Evolutionary conservation across 140 eudicot genomes (phyloP), one percentile per base, ranked within the genome.

Genomic region (Cichorium intybus): DNA sequence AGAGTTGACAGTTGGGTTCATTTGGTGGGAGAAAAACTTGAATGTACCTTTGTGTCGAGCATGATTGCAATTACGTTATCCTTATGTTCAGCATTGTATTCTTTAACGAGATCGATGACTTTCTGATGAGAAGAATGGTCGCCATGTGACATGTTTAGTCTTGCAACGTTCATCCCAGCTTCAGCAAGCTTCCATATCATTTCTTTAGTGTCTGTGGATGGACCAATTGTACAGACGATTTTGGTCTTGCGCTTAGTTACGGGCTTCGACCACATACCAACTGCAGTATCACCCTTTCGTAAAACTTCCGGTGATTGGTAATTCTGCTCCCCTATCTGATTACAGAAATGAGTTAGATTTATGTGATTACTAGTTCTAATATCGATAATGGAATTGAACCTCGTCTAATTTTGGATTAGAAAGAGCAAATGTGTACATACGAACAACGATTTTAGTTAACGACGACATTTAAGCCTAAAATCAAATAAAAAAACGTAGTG

Each of bases 131-230:
- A 92, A 61, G 95, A 85, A 83, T 92, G 99, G 64, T 92, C 99
- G 64, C 99, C 99, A 66, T 93, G 99, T 17, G 99, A 93, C 99
- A 93, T 93, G 71, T 93, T 93, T 51, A 93, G 66, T 37, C 99
- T 88, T 52, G 99, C 99, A 59, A 93, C 97, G 76, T 93, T 93
- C 99, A 93, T 93, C 56, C 99, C 99, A 50, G 93, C 87, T 80
- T 93, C 97, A 39, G 99, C 99, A 51, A 93, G 79, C 79, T 93
- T 93, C 99, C 99, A 93, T 78, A 93, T 93, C 97, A 93, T 93
- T 74, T 93, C 99, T 46, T 81, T 80, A 3, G 94, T 93, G 84
- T 84, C 78, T 16, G 99, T 88, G 11, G 99, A 93, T 24, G 99
- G 99, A 73, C 99, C 97, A 34, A 92, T 92, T 24, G 99, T 92